Evolutionary conservation across 2,329 filamentous ascomycete species (phyloP).

Genomic region (Harringtonia aguacate): DNA sequence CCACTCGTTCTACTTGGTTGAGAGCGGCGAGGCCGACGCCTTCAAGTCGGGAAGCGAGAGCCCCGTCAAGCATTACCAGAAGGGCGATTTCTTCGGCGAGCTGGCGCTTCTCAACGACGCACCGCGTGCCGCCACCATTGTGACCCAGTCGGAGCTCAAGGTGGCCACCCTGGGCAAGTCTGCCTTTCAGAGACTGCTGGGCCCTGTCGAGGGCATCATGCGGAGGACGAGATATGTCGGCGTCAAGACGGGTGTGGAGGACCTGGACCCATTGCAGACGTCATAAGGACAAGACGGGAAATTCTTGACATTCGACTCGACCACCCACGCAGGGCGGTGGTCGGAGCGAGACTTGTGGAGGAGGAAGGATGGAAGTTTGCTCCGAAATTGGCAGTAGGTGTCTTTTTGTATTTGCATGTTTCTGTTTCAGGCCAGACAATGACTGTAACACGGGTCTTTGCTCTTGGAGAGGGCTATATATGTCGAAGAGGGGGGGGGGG

Average conservation of each 20-base stretch:
- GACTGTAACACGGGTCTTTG: too few species aligned
- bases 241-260: constrained; percentile 51
- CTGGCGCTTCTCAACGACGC: constrained; percentile 88
- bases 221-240: constrained; percentile 59
- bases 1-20: constrained; percentile 83
- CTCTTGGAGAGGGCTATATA: not conserved
- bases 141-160: constrained; percentile 79
- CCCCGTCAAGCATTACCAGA: constrained; percentile 70
- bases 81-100: constrained; percentile 96
- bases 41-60: constrained; percentile 64
- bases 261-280: constrained; percentile 53
- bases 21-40: constrained; percentile 77
- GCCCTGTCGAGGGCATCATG: constrained; percentile 92
- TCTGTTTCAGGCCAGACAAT: too few species aligned
- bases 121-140: constrained; percentile 79
- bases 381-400: too few species aligned
- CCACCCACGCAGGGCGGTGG: not conserved
- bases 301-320: too few species aligned
- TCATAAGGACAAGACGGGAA: not conserved
- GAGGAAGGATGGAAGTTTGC: too few species aligned
- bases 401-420: not conserved
- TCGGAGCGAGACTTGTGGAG: not conserved
- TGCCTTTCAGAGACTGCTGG: constrained; percentile 86
- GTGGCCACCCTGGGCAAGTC: constrained; percentile 87
- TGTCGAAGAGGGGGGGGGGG: too few species aligned